phyloP scores from a whole-genome alignment of 2,329 filamentous ascomycete species.

The Rhynchosporium agropyri region DNA sequence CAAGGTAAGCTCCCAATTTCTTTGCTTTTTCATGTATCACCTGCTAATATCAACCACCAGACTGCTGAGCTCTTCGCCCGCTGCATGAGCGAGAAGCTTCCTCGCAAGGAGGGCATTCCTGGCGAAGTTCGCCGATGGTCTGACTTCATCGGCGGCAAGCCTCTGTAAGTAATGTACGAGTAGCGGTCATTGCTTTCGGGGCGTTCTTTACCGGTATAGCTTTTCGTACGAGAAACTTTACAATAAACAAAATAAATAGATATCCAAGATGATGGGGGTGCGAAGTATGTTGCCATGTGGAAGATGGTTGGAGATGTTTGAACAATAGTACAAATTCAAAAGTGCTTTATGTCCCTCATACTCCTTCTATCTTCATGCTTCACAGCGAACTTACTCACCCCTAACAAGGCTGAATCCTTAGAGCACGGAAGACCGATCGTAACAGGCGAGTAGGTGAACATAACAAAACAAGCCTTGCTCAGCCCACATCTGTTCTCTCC shows the following conservation, averaged over 20 bases:
- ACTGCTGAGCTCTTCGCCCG: constrained; percentile 94
- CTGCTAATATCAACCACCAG: constrained; percentile 50
- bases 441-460: no score
- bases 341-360: constrained; percentile 5
- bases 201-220: background rate
- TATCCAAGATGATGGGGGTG: background rate
- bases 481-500: no score
- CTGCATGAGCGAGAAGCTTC: constrained; percentile 97
- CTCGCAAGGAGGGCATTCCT: constrained; percentile 84
- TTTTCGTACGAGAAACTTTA: background rate
- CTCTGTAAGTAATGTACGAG: constrained; percentile 54
- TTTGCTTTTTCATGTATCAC: background rate
- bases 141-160: constrained; percentile 88
- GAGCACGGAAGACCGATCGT: no score
- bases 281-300: background rate
- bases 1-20: constrained; percentile 63
- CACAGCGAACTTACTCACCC: no score
- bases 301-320: constrained; percentile 1
- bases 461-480: no score
- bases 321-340: constrained; percentile 16
- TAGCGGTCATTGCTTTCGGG: constrained; percentile 6
- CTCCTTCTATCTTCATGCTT: no score
- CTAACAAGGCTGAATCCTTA: no score
- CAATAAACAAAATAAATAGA: constrained; percentile 7
- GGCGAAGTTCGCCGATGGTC: constrained; percentile 92